A percentile compares a stretch with the other conserved stretches of the same genome.
Evolutionary conservation across 169 alveolate genomes (phyloP).

Genomic region (Plasmodium billcollinsi): DNA sequence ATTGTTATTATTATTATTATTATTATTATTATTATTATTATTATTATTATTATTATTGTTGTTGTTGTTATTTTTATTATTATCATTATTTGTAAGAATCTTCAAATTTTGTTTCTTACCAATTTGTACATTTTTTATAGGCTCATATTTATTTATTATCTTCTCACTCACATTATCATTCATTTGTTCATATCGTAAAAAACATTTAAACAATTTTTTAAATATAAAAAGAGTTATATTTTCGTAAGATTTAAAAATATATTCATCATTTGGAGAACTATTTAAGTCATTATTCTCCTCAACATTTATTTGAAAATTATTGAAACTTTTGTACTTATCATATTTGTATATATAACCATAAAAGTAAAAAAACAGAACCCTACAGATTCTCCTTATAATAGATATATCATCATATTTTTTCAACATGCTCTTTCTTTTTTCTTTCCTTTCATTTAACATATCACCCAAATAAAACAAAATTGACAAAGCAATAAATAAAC

Average conservation of each 20-base stretch:
- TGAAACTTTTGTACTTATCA: constrained; percentile 1
- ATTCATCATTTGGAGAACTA: neutral
- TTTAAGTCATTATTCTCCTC: no score
- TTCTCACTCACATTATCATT: neutral
- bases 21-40: neutral
- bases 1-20: neutral
- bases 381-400: constrained; percentile 27
- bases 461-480: constrained; percentile 43
- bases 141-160: neutral
- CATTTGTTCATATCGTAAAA: constrained; percentile 3
- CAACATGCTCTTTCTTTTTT: constrained; percentile 18
- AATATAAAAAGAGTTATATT: constrained; percentile 22
- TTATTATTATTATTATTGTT: neutral
- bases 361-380: constrained; percentile 56
- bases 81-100: neutral
- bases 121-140: neutral
- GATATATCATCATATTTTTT: constrained; percentile 19
- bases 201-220: constrained; percentile 13
- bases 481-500: constrained; percentile 41
- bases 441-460: neutral
- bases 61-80: neutral
- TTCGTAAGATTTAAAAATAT: constrained; percentile 31
- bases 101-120: neutral
- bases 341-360: constrained; percentile 60
- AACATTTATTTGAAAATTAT: no score